These are phyloP conservation scores for Beauveria sp. DNA, from an alignment of 2,329 filamentous ascomycete species.

Conservation along the genomic window DNA sequence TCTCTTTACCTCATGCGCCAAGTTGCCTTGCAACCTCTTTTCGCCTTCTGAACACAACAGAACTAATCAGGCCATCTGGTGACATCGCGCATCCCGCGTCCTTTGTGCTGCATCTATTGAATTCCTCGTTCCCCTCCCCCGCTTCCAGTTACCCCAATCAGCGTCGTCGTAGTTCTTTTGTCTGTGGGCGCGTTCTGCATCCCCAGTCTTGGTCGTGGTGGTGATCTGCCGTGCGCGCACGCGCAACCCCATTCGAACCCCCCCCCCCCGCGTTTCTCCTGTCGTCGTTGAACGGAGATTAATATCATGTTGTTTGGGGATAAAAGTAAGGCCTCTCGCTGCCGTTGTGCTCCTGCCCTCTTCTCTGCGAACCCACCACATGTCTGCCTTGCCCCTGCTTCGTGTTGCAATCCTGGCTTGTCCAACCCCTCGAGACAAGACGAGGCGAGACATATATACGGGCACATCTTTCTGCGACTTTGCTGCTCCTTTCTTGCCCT, in stretches of 20 bases:
- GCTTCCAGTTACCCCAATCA: not conserved
- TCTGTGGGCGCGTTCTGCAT: not conserved
- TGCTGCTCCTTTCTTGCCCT: not conserved
- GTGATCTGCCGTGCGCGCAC: not conserved
- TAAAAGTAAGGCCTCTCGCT: constrained; percentile 10
- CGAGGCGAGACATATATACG: not conserved
- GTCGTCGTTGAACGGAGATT: not conserved
- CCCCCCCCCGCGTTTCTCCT: not conserved
- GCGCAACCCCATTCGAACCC: not conserved
- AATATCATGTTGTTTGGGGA: not conserved
- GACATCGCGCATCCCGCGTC: not conserved
- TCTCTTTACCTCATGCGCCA: not conserved
- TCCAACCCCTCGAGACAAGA: not conserved
- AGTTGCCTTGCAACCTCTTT: not conserved
- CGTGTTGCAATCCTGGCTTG: not conserved
- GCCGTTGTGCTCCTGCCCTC: constrained; percentile 5
- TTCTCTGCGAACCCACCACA: not conserved
- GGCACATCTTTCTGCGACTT: not conserved
- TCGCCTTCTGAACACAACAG: not conserved
- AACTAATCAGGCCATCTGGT: not conserved
- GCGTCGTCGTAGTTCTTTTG: not conserved
- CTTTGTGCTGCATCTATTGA: not conserved
- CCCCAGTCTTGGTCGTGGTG: not conserved
- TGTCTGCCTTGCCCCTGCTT: not conserved
- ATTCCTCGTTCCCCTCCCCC: not conserved